These are phyloP conservation scores for Pyrus bretschneideri DNA, from an alignment of 306 rosid species.

Conservation along the genomic window DNA sequence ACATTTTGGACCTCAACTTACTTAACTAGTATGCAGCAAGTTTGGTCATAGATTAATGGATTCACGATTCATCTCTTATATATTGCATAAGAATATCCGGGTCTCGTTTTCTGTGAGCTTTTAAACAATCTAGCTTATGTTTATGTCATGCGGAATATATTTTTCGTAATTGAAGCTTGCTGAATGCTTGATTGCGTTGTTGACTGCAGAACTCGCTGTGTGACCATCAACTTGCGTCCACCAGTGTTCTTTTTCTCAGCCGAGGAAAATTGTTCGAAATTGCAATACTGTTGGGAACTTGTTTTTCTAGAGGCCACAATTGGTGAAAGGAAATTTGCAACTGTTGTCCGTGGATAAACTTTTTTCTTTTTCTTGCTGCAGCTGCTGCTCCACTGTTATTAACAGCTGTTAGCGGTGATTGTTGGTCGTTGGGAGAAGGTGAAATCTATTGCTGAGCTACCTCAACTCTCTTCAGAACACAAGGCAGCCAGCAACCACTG, in stretches of 20 bases:
- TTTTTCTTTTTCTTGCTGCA: too few relatives aligned
- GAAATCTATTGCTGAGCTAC: not conserved
- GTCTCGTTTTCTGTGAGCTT: not conserved
- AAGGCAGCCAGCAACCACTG: not conserved
- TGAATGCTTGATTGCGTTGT: too few relatives aligned
- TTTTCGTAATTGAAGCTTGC: too few relatives aligned
- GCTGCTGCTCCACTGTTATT: too few relatives aligned
- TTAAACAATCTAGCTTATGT: conserved; percentile 29
- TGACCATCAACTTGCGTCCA: not conserved
- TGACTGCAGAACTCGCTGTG: too few relatives aligned
- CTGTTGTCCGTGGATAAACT: conserved; percentile 64
- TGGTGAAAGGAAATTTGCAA: conserved; percentile 98
- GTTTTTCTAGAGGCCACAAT: conserved; percentile 68
- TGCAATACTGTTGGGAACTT: not conserved
- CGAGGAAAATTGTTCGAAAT: not conserved
- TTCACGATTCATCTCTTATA: not conserved
- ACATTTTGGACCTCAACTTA: not conserved
- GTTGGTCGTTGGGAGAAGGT: too few relatives aligned
- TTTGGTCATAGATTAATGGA: not conserved
- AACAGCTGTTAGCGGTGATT: too few relatives aligned
- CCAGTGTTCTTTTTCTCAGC: not conserved
- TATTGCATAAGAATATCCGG: not conserved
- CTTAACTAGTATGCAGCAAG: not conserved
- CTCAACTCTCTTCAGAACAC: conserved; percentile 17
- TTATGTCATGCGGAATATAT: too few relatives aligned